Evolutionary conservation across 2,329 filamentous ascomycete species (phyloP).

Genomic region (Zelopaecilomyces penicillatus): DNA sequence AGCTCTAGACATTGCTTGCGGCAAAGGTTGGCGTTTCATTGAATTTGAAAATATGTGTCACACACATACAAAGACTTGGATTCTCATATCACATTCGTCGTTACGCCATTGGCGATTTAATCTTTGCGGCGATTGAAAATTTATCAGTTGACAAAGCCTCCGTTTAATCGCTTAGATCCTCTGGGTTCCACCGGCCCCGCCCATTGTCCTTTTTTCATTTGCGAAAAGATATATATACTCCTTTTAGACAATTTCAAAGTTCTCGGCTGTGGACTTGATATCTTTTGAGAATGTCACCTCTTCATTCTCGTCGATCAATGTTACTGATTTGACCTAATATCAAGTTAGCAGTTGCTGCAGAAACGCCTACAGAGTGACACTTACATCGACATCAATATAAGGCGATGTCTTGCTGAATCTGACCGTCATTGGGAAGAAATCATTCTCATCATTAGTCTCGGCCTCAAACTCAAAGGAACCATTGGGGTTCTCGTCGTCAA

Average conservation of each 20-base stretch:
- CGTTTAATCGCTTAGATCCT: conserved; percentile 11
- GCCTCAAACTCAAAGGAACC: conserved; percentile 96
- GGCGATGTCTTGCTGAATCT: conserved; percentile 79
- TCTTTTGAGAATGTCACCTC: conserved; percentile 79
- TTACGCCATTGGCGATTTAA: conserved; percentile 10
- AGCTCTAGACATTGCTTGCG: too few species aligned
- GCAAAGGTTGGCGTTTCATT: too few species aligned
- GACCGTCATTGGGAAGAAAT: conserved; percentile 97
- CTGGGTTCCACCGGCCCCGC: conserved; percentile 6
- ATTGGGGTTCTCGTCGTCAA: conserved; percentile 72
- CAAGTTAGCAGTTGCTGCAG: conserved; percentile 8
- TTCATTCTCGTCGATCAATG: conserved; percentile 65
- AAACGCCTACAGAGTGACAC: conserved; percentile 24
- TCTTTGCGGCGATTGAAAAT: conserved; percentile 12
- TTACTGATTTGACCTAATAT: conserved; percentile 54
- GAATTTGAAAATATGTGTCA: too few species aligned
- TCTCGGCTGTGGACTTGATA: conserved; percentile 66
- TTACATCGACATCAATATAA: conserved; percentile 89
- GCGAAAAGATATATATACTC: conserved; percentile 11
- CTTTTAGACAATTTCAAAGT: conserved; percentile 64
- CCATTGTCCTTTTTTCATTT: neutral
- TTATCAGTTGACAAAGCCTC: conserved; percentile 10
- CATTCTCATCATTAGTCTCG: conserved; percentile 75
- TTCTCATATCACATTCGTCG: conserved; percentile 6
- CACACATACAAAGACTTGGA: too few species aligned